These are phyloP conservation scores for Phaffia rhodozyma DNA, from an alignment of 1,284 basidiomycete genomes.

Conservation along the genomic window DNA sequence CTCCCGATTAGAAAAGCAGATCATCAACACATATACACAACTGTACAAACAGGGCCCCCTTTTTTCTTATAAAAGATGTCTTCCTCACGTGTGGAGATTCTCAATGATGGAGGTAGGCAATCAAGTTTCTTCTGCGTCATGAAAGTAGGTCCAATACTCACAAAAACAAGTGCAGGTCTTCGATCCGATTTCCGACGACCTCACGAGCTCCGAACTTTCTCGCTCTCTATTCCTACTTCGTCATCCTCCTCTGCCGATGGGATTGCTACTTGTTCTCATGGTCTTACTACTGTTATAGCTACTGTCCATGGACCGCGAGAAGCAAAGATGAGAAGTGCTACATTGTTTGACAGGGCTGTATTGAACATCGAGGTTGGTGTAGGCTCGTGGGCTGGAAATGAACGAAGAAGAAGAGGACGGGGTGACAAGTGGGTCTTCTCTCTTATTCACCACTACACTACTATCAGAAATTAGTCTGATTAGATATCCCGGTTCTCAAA, in stretches of 20 bases:
- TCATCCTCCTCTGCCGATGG: conserved; percentile 55
- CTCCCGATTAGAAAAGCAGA: no score
- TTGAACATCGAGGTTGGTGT: conserved; percentile 76
- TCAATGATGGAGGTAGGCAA: conserved; percentile 67
- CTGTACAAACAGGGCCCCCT: no score
- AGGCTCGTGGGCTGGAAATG: conserved; percentile 71
- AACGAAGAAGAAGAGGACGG: conserved; percentile 58
- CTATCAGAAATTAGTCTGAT: not conserved
- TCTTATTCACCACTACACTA: no score
- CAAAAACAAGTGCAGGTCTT: conserved; percentile 30
- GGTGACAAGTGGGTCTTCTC: conserved; percentile 67
- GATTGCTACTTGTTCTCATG: conserved; percentile 70
- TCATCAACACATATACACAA: no score
- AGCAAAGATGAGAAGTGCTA: conserved; percentile 59
- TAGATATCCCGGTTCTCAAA: not conserved
- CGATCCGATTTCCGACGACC: conserved; percentile 84
- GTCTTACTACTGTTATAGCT: conserved; percentile 74
- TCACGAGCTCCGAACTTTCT: conserved; percentile 58
- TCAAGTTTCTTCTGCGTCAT: not conserved
- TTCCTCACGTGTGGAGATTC: conserved; percentile 65
- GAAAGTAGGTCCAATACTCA: not conserved
- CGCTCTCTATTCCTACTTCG: conserved; percentile 14
- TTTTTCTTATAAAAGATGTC: conserved; percentile 20
- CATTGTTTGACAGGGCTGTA: conserved; percentile 66
- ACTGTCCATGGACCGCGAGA: conserved; percentile 87